These are phyloP conservation scores for Aspergillus tamarii DNA, from an alignment of 2,329 filamentous ascomycete species.

Conservation along the genomic window DNA sequence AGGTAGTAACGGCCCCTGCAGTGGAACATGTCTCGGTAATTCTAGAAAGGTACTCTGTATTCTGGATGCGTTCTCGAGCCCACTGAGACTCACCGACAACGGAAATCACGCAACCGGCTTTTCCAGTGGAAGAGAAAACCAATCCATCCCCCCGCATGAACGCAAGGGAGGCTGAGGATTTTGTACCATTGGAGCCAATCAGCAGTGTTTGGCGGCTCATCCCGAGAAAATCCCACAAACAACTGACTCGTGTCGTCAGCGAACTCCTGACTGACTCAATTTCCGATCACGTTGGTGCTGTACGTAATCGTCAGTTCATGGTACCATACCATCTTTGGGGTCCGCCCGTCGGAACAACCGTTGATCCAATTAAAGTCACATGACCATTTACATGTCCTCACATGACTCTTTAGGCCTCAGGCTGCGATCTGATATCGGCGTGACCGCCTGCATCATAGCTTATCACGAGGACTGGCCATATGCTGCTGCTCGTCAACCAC, in stretches of 20 bases:
- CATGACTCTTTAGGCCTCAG: constrained; percentile 16
- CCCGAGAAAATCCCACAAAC: constrained; percentile 12
- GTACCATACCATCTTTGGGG: neutral
- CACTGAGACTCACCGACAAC: neutral
- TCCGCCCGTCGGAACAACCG: neutral
- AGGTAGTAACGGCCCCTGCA: neutral
- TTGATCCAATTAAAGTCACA: constrained; percentile 4
- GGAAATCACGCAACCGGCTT: neutral
- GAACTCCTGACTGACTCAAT: constrained; percentile 14
- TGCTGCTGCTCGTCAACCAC: constrained; percentile 7
- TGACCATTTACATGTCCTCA: neutral
- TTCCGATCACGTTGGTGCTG: neutral
- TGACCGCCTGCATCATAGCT: constrained; percentile 17
- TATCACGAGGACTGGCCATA: constrained; percentile 15
- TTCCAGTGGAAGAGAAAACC: constrained; percentile 1
- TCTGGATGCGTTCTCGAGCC: neutral
- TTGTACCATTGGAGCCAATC: constrained; percentile 13
- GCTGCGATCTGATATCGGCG: constrained; percentile 4
- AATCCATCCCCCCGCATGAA: constrained; percentile 19
- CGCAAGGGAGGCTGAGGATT: constrained; percentile 13
- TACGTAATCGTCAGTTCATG: constrained; percentile 4
- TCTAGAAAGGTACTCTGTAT: neutral
- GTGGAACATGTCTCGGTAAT: neutral
- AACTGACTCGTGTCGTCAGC: constrained; percentile 28
- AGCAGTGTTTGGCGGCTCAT: constrained; percentile 15